These are phyloP conservation scores for Salvia splendens DNA, from an alignment of 257 asterid genomes.

Conservation along the genomic window DNA sequence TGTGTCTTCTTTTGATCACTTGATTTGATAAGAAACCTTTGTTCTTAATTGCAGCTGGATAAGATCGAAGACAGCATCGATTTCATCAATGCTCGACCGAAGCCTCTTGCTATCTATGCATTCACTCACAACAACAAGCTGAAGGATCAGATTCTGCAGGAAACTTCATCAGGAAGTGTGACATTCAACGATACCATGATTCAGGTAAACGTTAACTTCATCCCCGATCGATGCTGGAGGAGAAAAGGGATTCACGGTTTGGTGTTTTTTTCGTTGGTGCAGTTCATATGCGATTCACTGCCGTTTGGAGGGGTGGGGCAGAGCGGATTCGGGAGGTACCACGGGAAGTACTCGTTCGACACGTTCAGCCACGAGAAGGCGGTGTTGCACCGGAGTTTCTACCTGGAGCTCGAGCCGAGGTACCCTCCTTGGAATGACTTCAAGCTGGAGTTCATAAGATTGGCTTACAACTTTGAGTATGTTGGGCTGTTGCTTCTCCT, in stretches of 20 bases:
- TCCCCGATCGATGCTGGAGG: background rate
- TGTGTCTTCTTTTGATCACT: background rate
- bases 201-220: conserved; percentile 51
- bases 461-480: conserved; percentile 60
- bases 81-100: conserved; percentile 65
- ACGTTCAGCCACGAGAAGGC: conserved; percentile 92
- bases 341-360: conserved; percentile 86
- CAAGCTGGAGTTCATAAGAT: conserved; percentile 72
- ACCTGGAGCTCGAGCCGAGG: conserved; percentile 69
- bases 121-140: conserved; percentile 65
- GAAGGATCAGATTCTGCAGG: conserved; percentile 59
- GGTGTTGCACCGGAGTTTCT: conserved; percentile 65
- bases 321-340: conserved; percentile 87
- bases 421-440: conserved; percentile 92
- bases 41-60: conserved; percentile 51
- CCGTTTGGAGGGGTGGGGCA: conserved; percentile 94
- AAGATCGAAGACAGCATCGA: conserved; percentile 79
- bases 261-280: conserved; percentile 21
- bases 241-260: too few relatives aligned
- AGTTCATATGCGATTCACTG: conserved; percentile 70
- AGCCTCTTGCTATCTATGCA: conserved; percentile 82
- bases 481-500: conserved; percentile 55
- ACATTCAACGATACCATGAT: conserved; percentile 76
- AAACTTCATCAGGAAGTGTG: conserved; percentile 84
- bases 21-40: conserved; percentile 2